Conservation (phyloP, 208 protist species). For the Wallacemonas collosoma region DNA sequence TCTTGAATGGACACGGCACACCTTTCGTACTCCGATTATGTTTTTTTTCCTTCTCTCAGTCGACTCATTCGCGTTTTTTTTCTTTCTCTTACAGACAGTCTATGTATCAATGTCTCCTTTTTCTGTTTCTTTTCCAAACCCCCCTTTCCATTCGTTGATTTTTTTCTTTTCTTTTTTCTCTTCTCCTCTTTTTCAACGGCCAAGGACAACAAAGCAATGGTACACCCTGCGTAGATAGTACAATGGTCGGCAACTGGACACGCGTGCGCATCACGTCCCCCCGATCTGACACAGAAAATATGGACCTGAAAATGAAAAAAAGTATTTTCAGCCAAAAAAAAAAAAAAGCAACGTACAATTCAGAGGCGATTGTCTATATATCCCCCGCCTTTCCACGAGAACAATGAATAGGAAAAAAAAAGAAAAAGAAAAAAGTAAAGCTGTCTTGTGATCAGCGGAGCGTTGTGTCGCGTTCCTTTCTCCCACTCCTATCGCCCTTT, state of each 20-base stretch:
- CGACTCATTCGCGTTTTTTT: not conserved
- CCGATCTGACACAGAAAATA: no score
- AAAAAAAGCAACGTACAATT: not conserved
- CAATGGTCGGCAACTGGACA: not conserved
- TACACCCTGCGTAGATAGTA: not conserved
- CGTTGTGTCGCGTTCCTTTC: no score
- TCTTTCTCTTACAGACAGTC: not conserved
- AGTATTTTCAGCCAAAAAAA: not conserved
- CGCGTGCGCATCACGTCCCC: not conserved
- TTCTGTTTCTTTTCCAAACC: not conserved
- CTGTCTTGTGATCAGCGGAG: not conserved
- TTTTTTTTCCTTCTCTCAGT: conserved; percentile 1
- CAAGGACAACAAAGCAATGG: no score
- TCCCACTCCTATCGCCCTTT: no score
- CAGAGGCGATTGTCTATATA: not conserved
- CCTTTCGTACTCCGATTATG: not conserved
- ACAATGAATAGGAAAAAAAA: not conserved
- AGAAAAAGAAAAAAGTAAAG: not conserved
- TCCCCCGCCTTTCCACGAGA: not conserved
- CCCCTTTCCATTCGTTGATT: not conserved
- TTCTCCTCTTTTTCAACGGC: not conserved
- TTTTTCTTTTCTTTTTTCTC: not conserved
- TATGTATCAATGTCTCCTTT: conserved; percentile 5
- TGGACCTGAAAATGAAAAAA: not conserved
- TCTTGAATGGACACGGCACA: conserved; percentile 21